A percentile compares a stretch with the other conserved stretches of the same genome.
Conservation (phyloP, 2,329 filamentous ascomycete species). For the Trichoderma pleuroti region DNA sequence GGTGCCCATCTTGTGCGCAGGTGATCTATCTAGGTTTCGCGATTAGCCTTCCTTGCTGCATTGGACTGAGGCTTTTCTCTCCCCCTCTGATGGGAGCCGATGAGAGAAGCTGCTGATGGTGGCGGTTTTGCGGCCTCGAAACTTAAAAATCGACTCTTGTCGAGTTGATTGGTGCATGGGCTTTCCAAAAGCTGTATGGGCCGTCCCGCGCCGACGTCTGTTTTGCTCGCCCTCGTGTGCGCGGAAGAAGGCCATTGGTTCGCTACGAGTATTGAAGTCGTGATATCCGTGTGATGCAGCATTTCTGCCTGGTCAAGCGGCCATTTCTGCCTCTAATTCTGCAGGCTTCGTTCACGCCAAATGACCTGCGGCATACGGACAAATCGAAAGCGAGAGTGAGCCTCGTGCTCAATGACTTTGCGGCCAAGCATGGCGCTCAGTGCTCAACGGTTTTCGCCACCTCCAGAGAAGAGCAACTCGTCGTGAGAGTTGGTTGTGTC, state of each 20-base stretch:
- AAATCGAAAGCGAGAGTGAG: background rate
- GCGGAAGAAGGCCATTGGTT: background rate
- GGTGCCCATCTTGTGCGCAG: background rate
- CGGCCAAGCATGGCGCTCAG: background rate
- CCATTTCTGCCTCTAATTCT: background rate
- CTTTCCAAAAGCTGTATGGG: background rate
- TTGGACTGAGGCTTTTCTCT: background rate
- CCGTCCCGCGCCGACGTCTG: slow-evolving; percentile 10
- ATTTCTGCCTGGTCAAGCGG: background rate
- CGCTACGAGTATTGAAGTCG: background rate
- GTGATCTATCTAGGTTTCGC: background rate
- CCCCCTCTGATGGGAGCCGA: background rate
- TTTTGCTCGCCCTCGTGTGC: background rate
- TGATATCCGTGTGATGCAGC: background rate
- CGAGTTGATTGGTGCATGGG: background rate
- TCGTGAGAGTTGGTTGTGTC: background rate
- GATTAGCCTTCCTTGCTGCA: background rate
- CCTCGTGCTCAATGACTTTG: background rate
- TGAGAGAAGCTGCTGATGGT: background rate
- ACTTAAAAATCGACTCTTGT: background rate
- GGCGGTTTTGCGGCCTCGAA: background rate
- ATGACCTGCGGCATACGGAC: background rate
- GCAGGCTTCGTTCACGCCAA: background rate
- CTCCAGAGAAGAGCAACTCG: background rate
- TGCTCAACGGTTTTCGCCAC: background rate